Conservation (phyloP, 192 early-diverging fungal species). For the Pilobolus umbonatus region DNA sequence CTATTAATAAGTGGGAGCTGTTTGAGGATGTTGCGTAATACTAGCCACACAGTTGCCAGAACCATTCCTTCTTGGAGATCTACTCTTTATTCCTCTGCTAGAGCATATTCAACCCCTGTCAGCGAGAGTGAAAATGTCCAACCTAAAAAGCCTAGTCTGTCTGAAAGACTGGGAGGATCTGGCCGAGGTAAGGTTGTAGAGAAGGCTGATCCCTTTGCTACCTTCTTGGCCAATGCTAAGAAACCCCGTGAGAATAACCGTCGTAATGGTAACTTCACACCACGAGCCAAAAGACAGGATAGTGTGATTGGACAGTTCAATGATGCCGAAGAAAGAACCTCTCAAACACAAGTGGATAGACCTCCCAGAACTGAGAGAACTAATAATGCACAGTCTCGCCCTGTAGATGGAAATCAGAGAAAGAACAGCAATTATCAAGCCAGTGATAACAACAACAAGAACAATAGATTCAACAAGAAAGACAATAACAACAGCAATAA, state of each 20-base stretch:
- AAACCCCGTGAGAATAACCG: constrained; percentile 1
- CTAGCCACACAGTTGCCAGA: no score
- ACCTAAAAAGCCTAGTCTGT: constrained; percentile 9
- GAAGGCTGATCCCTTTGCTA: constrained; percentile 17
- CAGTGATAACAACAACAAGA: neutral
- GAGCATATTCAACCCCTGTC: neutral
- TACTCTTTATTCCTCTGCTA: neutral
- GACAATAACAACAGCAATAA: constrained; percentile 14
- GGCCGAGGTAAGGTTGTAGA: constrained; percentile 23
- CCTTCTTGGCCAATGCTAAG: constrained; percentile 24
- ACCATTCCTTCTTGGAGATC: no score
- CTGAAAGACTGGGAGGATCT: constrained; percentile 23
- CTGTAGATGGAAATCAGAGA: neutral
- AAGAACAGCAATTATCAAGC: neutral
- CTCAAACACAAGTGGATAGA: neutral
- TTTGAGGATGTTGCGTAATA: no score
- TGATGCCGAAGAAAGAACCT: constrained; percentile 12
- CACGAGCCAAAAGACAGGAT: neutral
- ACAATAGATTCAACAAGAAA: neutral
- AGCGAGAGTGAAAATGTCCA: neutral
- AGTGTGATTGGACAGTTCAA: constrained; percentile 23
- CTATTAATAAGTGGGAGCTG: no score
- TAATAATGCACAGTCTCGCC: neutral
- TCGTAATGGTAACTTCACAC: constrained; percentile 17
- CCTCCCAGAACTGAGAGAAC: neutral